Base-by-base conservation (phyloP, 805 yeast genomes). In the Nakazawaea pomicola region DNA sequence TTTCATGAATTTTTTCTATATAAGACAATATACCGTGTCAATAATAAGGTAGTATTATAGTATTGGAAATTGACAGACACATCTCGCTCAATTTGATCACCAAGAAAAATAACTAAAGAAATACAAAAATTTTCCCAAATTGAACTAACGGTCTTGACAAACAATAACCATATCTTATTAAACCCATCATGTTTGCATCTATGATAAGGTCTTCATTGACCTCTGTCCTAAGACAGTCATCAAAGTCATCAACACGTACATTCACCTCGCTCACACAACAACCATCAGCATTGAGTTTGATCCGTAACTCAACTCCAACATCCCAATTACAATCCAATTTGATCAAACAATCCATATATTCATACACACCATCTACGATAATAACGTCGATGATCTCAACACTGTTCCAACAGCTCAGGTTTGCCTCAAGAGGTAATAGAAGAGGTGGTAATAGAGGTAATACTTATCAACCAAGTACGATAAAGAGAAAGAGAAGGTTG, bases 401-500 rank as follows among this genome's bases (percentile, higher is more conserved):
- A 41, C 46, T 38, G 40, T 49, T 15, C 40, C 50, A 41, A 36
- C 40, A 36, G 21, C 20, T 38, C 33, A 34, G 43, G 32, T 40
- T 36, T 46, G 34, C 40, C 19, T 46, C 39, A 28, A 42, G 45
- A 42, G 45, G 48, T 31, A 58, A 61, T 29, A 45, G 56, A 31
- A 56, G 60, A 64, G 96, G 70, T 82, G 90, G 83, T 81, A 87
- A 58, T 29, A 79, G 96, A 65, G 98, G 99, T 63, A 84, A 87
- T 66, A 87, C 96, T 15, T 91, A 83, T 64, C 97, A 91, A 64
- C 99, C 99, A 39, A 82, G 88, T 46, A 88, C 95, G 4, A 67
- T 87, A 48, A 87, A 85, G 60, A 76, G 98, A 60, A 93, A 93
- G 70, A 81, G 96, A 62, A 79, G 84, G 25, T 72, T 84, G 44